Evolutionary conservation across 768 basidiomycete genomes (phyloP), one percentile per base, ranked within the genome.

Genomic region (Mycena venus): DNA sequence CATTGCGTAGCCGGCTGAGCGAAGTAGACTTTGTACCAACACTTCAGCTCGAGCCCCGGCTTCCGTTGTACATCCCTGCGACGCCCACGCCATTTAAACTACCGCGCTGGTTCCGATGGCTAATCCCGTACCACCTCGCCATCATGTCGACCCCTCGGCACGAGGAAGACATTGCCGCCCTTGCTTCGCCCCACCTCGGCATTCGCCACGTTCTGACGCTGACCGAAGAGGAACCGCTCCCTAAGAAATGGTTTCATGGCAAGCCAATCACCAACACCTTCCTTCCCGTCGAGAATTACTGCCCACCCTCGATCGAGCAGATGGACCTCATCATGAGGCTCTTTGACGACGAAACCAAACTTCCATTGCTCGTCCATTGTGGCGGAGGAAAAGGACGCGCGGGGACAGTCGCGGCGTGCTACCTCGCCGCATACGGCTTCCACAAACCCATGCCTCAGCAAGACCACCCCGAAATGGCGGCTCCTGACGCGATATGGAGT

Each of bases 321-420:
- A 89, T 92, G 88, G 91, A 91, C 78, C 76, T 90, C 59, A 83
- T 91, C 73, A 83, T 91, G 75, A 79, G 84, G 17, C 77, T 91
- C 15, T 81, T 90, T 31, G 82, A 85, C 7, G 87, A 90, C 68
- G 80, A 83, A 17, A 77, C 79, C 38, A 89, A 90, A 15, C 79
- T 87, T 1, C 90, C 91, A 0, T 75, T 91, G 10, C 81, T 92
- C 17, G 82, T 92, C 3, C 91, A 92, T 73, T 92, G 91, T 76
- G 91, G 90, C 5, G 91, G 90, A 8, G 91, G 91, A 3, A 91
- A 91, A 73, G 91, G 91, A 0, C 86, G 91, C 12, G 90, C 91
- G 27, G 91, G 91, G 19, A 91, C 90, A 1, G 89, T 92, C 0
- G 87, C 89, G 7, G 91, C 91, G 0, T 91, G 91, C 73, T 91